Evolutionary conservation across 345 rosid genomes (phyloP).

Genomic region (Syzygium grande): DNA sequence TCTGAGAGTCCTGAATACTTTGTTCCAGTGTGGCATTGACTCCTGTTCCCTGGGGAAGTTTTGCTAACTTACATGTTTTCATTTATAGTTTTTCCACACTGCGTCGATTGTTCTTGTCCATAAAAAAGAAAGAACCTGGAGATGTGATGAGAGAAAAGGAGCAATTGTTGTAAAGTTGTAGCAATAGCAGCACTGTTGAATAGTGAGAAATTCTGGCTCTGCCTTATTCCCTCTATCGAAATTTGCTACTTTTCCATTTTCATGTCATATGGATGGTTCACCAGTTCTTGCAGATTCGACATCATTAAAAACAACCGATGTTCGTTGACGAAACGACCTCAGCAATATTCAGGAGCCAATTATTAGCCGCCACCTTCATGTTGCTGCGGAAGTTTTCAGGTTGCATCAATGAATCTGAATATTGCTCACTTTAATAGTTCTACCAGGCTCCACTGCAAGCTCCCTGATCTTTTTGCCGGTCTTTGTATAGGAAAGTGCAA

Average conservation of each 20-base stretch:
- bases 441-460: neutral
- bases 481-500: neutral
- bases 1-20: neutral
- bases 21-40: neutral
- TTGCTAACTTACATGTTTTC: neutral
- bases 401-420: neutral
- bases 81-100: neutral
- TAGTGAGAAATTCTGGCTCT: neutral
- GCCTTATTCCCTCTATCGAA: neutral
- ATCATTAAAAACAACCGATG: neutral
- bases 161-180: neutral
- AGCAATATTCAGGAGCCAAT: too few relatives aligned
- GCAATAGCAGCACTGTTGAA: neutral
- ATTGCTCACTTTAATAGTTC: neutral
- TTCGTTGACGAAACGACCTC: neutral
- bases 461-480: neutral
- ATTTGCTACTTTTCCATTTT: neutral
- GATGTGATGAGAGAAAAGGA: neutral
- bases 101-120: neutral
- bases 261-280: neutral
- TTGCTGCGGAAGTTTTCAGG: neutral
- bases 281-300: neutral
- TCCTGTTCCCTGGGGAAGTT: neutral
- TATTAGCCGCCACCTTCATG: too few relatives aligned
- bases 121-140: neutral